These are phyloP conservation scores for Solanum piurae DNA, from an alignment of 257 asterid species.

Conservation along the genomic window DNA sequence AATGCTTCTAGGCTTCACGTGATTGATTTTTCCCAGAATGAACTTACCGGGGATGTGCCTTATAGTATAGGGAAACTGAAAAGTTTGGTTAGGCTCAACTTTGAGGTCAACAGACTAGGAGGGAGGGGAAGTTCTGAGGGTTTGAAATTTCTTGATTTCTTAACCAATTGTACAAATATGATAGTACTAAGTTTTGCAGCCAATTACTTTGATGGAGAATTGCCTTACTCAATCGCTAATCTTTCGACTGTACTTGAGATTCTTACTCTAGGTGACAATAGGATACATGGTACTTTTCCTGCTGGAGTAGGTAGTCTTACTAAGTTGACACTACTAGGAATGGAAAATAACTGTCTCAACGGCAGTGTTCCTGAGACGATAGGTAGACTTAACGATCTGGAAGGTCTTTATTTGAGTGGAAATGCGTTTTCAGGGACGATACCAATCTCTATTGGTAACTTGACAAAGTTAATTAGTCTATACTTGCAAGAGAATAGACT, in stretches of 20 bases:
- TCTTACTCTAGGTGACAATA: constrained; percentile 7
- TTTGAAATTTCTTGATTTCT: constrained; percentile 3
- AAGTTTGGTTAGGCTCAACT: neutral
- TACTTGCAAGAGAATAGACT: constrained; percentile 4
- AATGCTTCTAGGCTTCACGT: constrained; percentile 9
- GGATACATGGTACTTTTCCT: constrained; percentile 13
- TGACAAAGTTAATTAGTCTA: neutral
- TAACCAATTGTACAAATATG: constrained; percentile 13
- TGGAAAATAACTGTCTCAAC: neutral
- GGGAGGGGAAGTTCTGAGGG: constrained; percentile 1
- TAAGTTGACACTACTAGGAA: neutral
- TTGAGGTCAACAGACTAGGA: constrained; percentile 5
- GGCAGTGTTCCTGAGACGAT: constrained; percentile 3
- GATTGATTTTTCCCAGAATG: constrained; percentile 8
- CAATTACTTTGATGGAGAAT: neutral
- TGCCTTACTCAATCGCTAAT: constrained; percentile 8
- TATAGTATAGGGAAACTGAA: neutral
- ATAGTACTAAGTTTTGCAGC: constrained; percentile 2
- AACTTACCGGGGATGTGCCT: constrained; percentile 6
- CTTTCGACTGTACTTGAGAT: constrained; percentile 3
- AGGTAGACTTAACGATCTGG: neutral
- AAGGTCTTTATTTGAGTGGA: neutral
- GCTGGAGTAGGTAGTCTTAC: constrained; percentile 2
- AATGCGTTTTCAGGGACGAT: constrained; percentile 4
- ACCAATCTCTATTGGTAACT: constrained; percentile 10